phyloP scores from a whole-genome alignment of 495 filamentous ascomycete species.

The Durotheca rogersii region DNA sequence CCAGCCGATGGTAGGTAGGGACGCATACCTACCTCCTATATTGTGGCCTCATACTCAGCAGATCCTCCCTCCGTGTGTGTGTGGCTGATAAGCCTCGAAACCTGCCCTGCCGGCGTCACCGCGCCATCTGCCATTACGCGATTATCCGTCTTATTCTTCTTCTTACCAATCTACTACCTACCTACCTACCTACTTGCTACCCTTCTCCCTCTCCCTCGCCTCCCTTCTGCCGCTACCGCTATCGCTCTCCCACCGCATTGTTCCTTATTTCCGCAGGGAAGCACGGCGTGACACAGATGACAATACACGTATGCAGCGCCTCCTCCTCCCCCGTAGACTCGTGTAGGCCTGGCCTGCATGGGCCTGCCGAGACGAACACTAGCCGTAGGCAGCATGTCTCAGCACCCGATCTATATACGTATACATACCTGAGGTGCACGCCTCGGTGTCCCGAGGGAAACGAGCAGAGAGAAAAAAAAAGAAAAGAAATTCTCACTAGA shows the following conservation, averaged over 20 bases:
- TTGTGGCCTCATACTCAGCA: constrained; percentile 23
- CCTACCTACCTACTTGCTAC: constrained; percentile 4
- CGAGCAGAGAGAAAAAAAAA: neutral
- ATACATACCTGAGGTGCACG: neutral
- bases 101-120: constrained; percentile 19
- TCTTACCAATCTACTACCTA: constrained; percentile 6
- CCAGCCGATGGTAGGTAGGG: too few species aligned
- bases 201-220: too few species aligned
- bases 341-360: too few species aligned
- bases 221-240: too few species aligned
- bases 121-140: constrained; percentile 19
- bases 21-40: neutral
- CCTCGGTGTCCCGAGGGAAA: constrained; percentile 9
- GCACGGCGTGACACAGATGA: too few species aligned
- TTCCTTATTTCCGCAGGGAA: too few species aligned
- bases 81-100: constrained; percentile 22
- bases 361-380: too few species aligned
- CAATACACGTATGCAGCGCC: too few species aligned
- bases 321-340: too few species aligned
- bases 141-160: constrained; percentile 1
- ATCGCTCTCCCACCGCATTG: too few species aligned
- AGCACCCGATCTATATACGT: too few species aligned
- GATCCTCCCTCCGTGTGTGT: constrained; percentile 10
- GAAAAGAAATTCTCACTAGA: constrained; percentile 5
- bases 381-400: neutral